Evolutionary conservation across 2,329 filamentous ascomycete genomes (phyloP), one percentile per base, ranked within the genome.

Genomic region (Trichoderma guizhouense): DNA sequence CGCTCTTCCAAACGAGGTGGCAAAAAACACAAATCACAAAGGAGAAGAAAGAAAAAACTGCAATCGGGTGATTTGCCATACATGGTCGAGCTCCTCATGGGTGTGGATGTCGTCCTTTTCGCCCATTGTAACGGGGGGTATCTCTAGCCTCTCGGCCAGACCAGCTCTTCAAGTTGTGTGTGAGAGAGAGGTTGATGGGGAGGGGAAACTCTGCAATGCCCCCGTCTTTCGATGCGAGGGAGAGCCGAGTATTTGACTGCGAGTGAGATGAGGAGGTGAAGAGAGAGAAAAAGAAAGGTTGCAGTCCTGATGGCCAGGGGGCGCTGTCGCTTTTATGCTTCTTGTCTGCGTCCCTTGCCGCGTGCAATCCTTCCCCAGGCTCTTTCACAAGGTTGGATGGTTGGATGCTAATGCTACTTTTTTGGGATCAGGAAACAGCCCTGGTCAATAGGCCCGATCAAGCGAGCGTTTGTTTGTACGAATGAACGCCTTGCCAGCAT

Each of bases 31-130:
- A n/a, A 43, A n/a, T 15, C 4, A 24, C 9, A 34, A 34, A 14
- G 28, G 39, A 15, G 3, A 18, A 34, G 43, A 36, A 11, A 21
- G 43, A 18, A 34, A 9, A 18, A 28, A 39, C 2, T 66, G 21
- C 5, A 18, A 21, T 24, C 0, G 24, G 51, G 51, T 58, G 51
- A 39, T 58, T 26, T 6, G 66, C 6, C 66, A 26, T 69, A 69
- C 66, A 69, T 69, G 66, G 15, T 69, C 66, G n/a, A 18, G 34
- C 15, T 69, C 57, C n/a, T 69, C 66, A 53, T 69, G 66, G 18
- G 57, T 26, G 26, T 62, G 66, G 15, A 60, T 62, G 9, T 69
- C 66, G 15, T 58, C 26, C 39, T 69, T 69, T 62, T 69, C 66
- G 39, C 66, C 66, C 66, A 69, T 69, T 34, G 66, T 36, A 15